Percentiles rank a stretch among this genome's conserved stretches.
Evolutionary conservation across 2,329 filamentous ascomycete genomes (phyloP).

Genomic region (Fusarium caatingaense): DNA sequence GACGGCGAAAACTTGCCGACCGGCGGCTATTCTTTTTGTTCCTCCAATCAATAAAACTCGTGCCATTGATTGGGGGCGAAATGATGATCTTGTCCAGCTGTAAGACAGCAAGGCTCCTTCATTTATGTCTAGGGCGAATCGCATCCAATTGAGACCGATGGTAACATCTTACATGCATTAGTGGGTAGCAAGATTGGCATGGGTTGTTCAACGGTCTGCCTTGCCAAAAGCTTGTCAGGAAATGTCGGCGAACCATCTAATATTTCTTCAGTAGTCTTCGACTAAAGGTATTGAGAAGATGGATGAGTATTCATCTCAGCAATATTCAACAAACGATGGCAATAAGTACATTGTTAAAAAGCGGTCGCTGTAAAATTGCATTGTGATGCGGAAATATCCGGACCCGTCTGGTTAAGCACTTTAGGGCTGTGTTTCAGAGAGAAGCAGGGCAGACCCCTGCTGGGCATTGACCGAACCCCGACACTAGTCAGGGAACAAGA

Average conservation of each 20-base stretch:
- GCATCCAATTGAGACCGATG: background rate
- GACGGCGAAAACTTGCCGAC: background rate
- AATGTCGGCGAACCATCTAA: background rate
- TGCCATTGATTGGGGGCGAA: background rate
- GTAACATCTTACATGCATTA: background rate
- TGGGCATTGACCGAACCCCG: background rate
- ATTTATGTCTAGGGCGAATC: background rate
- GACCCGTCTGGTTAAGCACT: background rate
- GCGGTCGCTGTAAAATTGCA: background rate
- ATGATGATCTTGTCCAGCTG: background rate
- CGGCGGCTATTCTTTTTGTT: background rate
- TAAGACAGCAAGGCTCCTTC: background rate
- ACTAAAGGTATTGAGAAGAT: background rate
- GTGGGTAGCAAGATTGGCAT: background rate
- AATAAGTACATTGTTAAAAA: background rate
- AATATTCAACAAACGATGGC: fast-evolving
- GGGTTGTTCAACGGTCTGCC: background rate
- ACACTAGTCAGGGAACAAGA: background rate
- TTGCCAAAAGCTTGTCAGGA: background rate
- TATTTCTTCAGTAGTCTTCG: fast-evolving
- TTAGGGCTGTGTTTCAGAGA: background rate
- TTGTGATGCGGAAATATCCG: background rate
- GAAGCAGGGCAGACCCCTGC: background rate
- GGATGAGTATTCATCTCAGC: background rate
- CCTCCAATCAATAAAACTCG: background rate